A percentile compares a stretch with the other conserved stretches of the same genome.
Conservation (phyloP, 1,284 basidiomycete species). For the Gymnopus androsaceus region DNA sequence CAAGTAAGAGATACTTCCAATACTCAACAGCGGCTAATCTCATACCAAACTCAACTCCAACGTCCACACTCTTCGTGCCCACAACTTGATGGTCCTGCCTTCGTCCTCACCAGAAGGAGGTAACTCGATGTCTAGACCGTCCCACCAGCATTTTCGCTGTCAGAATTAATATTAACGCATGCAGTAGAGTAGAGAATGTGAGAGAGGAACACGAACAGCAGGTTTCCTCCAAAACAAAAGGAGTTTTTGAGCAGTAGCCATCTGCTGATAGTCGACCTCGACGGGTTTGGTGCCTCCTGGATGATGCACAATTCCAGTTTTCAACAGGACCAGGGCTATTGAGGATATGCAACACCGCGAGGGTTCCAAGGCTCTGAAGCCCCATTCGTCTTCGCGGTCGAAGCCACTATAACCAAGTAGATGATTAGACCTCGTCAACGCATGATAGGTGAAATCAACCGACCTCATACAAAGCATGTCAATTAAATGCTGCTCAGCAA, state of each 20-base stretch:
- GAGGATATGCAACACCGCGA: slow-evolving; percentile 96
- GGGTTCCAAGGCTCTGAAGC: slow-evolving; percentile 94
- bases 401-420: slow-evolving; percentile 73
- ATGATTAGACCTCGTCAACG: too few relatives aligned
- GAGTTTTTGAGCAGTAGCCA: slow-evolving; percentile 97
- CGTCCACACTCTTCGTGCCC: slow-evolving; percentile 99
- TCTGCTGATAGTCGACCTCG: slow-evolving; percentile 87
- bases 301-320: slow-evolving; percentile 91
- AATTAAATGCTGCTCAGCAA: slow-evolving; percentile 98
- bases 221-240: slow-evolving; percentile 99
- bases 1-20: background rate
- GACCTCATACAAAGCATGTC: slow-evolving; percentile 99
- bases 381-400: slow-evolving; percentile 95
- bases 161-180: slow-evolving; percentile 2
- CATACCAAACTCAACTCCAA: slow-evolving; percentile 89
- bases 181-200: slow-evolving; percentile 1
- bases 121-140: slow-evolving; percentile 90
- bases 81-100: slow-evolving; percentile 70
- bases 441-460: slow-evolving; percentile 28
- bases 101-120: slow-evolving; percentile 44
- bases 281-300: slow-evolving; percentile 66
- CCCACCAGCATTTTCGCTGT: slow-evolving; percentile 99
- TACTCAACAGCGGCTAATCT: background rate
- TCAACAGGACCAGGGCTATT: slow-evolving; percentile 95
- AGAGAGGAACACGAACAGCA: slow-evolving; percentile 63